A percentile compares a stretch with the other conserved stretches of the same genome.
Evolutionary conservation across 208 protist genomes (phyloP).

Genomic region (Herpetomonas samuelpessoai): DNA sequence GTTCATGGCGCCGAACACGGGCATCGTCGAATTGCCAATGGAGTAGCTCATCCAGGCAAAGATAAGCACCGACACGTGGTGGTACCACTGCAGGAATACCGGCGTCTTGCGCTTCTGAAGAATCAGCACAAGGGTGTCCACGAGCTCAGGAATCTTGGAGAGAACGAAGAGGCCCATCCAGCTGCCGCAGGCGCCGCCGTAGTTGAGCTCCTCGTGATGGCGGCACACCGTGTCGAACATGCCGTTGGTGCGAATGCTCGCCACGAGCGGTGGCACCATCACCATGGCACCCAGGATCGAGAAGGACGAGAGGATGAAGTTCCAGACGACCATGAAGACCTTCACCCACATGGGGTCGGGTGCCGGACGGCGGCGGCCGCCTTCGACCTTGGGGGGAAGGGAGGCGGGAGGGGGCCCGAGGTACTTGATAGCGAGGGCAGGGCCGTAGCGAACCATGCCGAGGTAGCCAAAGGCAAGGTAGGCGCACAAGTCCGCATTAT

Average conservation of each 20-base stretch:
- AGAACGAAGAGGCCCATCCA: conserved; percentile 77
- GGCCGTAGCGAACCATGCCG: conserved; percentile 47
- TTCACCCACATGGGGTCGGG: conserved; percentile 49
- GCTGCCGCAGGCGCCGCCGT: conserved; percentile 43
- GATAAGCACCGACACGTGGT: conserved; percentile 92
- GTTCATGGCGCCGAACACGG: conserved; percentile 92
- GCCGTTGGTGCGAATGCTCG: conserved; percentile 22
- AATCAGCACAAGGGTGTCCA: conserved; percentile 82
- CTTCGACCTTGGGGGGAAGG: conserved; percentile 15
- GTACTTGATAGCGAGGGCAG: conserved; percentile 33
- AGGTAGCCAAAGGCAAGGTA: conserved; percentile 46
- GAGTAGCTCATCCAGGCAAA: conserved; percentile 87
- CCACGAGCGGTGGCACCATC: conserved; percentile 49
- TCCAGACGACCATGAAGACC: conserved; percentile 75
- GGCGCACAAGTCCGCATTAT: conserved; percentile 29
- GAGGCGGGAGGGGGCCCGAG: conserved; percentile 32
- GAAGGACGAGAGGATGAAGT: conserved; percentile 80
- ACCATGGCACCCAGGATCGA: conserved; percentile 65
- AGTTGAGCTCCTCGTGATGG: conserved; percentile 39
- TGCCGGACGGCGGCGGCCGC: conserved; percentile 23
- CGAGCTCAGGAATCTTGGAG: conserved; percentile 82
- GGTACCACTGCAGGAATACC: conserved; percentile 91
- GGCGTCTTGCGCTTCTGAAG: conserved; percentile 78
- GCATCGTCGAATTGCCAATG: conserved; percentile 46
- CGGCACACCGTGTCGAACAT: conserved; percentile 58